Evolutionary conservation across 164 flowering plant genomes (phyloP).

Genomic region (Santalum album): DNA sequence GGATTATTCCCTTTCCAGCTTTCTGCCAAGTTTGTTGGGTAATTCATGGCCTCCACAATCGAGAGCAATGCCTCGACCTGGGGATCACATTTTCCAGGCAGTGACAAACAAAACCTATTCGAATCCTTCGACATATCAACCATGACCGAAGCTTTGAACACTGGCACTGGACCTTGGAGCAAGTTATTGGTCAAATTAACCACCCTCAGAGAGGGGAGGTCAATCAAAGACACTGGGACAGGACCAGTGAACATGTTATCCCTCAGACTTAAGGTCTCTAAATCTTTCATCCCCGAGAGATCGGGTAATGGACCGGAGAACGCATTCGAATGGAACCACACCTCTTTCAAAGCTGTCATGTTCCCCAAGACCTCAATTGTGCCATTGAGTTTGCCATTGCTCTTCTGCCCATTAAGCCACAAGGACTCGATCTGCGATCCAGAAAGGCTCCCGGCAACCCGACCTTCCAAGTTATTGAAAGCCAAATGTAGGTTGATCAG

Average conservation of each 20-base stretch:
- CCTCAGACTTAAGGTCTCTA: constrained; percentile 50
- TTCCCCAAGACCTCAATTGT: constrained; percentile 53
- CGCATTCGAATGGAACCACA: constrained; percentile 69
- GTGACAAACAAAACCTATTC: constrained; percentile 54
- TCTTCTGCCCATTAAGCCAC: constrained; percentile 80
- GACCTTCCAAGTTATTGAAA: constrained; percentile 53
- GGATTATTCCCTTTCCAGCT: constrained; percentile 69
- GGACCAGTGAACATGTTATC: constrained; percentile 82
- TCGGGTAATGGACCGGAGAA: constrained; percentile 88
- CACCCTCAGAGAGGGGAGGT: constrained; percentile 32
- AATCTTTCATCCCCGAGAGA: constrained; percentile 38
- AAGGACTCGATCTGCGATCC: constrained; percentile 53
- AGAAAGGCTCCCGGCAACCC: constrained; percentile 48
- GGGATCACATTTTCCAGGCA: constrained; percentile 61
- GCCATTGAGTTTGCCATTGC: constrained; percentile 39
- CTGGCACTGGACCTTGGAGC: constrained; percentile 76
- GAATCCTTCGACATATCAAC: constrained; percentile 39
- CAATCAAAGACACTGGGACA: constrained; percentile 48
- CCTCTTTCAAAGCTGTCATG: constrained; percentile 62
- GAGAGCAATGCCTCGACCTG: constrained; percentile 45
- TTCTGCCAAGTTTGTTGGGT: constrained; percentile 46
- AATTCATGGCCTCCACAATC: constrained; percentile 39
- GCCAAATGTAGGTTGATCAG: constrained; percentile 52
- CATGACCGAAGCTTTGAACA: constrained; percentile 33
- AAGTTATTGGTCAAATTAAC: constrained; percentile 75